A percentile compares a stretch with the other conserved stretches of the same genome.
phyloP scores from a whole-genome alignment of 371 early-diverging fungal species.

The Mortierella sp. region DNA sequence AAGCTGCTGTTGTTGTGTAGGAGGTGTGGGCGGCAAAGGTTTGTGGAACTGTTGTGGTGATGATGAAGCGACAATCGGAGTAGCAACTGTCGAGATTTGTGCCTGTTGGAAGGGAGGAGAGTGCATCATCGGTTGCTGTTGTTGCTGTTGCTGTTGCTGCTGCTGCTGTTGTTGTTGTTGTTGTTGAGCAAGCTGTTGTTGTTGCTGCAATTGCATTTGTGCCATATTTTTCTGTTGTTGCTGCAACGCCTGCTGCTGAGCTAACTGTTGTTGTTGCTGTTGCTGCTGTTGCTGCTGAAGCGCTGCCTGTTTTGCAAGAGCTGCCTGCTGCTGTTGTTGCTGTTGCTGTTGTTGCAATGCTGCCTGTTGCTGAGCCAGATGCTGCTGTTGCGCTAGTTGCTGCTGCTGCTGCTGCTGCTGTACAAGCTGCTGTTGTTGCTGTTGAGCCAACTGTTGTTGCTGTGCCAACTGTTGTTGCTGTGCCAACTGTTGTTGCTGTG shows the following conservation, averaged over 20 bases:
- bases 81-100: slow-evolving; percentile 1
- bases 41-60: slow-evolving; percentile 8
- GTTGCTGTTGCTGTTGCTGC: slow-evolving; percentile 2
- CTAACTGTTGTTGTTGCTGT: too few relatives aligned
- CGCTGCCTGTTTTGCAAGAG: too few relatives aligned
- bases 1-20: slow-evolving; percentile 9
- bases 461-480: background rate
- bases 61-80: slow-evolving; percentile 16
- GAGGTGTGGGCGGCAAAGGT: slow-evolving; percentile 8
- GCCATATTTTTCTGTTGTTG: slow-evolving; percentile 6
- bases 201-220: slow-evolving; percentile 26
- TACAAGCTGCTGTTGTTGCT: slow-evolving; percentile 8
- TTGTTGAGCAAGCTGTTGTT: slow-evolving; percentile 20
- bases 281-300: slow-evolving; percentile 13
- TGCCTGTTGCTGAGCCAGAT: slow-evolving; percentile 15
- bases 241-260: slow-evolving; percentile 6
- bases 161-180: slow-evolving; percentile 5
- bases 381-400: slow-evolving; percentile 21
- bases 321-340: slow-evolving; percentile 12
- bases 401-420: too few relatives aligned
- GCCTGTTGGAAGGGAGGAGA: too few relatives aligned
- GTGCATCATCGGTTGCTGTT: slow-evolving; percentile 2
- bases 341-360: slow-evolving; percentile 15
- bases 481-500: slow-evolving; percentile 12
- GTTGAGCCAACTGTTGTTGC: slow-evolving; percentile 10